phyloP scores from a whole-genome alignment of 345 rosid genomes.

The Euphorbia peplus region DNA sequence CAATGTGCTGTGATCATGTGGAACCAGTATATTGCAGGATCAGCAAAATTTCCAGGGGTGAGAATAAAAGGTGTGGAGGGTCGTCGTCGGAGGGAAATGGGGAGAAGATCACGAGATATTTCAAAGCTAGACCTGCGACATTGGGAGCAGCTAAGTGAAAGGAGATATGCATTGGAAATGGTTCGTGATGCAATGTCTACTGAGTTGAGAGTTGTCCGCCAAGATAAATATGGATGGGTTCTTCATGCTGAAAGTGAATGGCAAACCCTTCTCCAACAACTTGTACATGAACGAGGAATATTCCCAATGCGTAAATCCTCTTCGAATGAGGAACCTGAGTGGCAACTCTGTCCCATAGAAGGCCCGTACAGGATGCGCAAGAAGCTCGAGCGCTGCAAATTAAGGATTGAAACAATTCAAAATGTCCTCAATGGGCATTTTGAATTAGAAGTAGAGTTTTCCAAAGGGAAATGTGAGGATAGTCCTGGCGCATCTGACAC shows the following conservation, averaged over 20 bases:
- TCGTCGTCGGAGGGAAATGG: slow-evolving; percentile 91
- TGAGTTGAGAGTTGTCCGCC: slow-evolving; percentile 97
- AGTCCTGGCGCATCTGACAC: slow-evolving; percentile 61
- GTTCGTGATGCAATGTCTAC: slow-evolving; percentile 97
- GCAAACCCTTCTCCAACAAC: slow-evolving; percentile 95
- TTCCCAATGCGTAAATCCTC: slow-evolving; percentile 72
- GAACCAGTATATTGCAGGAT: slow-evolving; percentile 89
- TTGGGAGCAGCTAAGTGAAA: slow-evolving; percentile 93
- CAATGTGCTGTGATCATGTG: slow-evolving; percentile 97
- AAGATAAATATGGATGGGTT: slow-evolving; percentile 99
- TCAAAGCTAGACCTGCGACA: slow-evolving; percentile 76
- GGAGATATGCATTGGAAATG: slow-evolving; percentile 92
- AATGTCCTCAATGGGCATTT: slow-evolving; percentile 71
- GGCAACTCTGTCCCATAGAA: slow-evolving; percentile 99
- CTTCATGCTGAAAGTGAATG: slow-evolving; percentile 99
- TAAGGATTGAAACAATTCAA: slow-evolving; percentile 74
- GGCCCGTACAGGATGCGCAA: slow-evolving; percentile 99
- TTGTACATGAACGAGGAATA: slow-evolving; percentile 95
- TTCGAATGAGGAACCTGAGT: slow-evolving; percentile 63
- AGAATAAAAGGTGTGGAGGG: slow-evolving; percentile 92
- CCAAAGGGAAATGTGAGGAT: slow-evolving; percentile 52
- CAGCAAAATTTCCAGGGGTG: slow-evolving; percentile 93
- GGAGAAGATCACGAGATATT: slow-evolving; percentile 80
- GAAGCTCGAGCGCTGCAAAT: slow-evolving; percentile 87
- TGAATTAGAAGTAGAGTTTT: slow-evolving; percentile 62